Evolutionary conservation across 2,329 filamentous ascomycete genomes (phyloP).

Genomic region (Penicillium sp.): DNA sequence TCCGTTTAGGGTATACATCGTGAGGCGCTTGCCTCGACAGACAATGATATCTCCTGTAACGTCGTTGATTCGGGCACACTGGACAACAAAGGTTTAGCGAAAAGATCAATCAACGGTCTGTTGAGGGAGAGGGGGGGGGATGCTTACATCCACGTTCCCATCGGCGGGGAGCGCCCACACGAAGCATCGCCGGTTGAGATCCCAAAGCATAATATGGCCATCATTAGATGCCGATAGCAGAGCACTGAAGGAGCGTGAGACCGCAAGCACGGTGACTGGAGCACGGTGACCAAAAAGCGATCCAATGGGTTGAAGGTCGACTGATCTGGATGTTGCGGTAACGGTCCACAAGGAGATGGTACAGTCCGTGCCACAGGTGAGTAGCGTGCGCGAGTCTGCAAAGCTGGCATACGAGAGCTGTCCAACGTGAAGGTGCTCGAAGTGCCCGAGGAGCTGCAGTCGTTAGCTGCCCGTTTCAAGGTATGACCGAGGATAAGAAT

Average conservation of each 20-base stretch:
- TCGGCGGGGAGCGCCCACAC: conserved; percentile 67
- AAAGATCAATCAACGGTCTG: neutral
- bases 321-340: conserved; percentile 61
- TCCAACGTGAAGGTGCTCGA: conserved; percentile 89
- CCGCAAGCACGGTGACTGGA: conserved; percentile 75
- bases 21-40: conserved; percentile 70
- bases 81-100: conserved; percentile 34
- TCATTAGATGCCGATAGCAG: conserved; percentile 80
- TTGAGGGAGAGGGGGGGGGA: neutral
- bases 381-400: conserved; percentile 82
- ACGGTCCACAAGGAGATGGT: conserved; percentile 83
- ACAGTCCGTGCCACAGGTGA: conserved; percentile 90
- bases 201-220: conserved; percentile 85
- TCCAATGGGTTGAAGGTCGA: conserved; percentile 74
- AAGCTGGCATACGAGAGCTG: conserved; percentile 81
- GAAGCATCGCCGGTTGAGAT: conserved; percentile 85
- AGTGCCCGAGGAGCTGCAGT: conserved; percentile 67
- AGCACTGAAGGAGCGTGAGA: conserved; percentile 83
- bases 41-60: conserved; percentile 86
- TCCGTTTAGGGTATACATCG: conserved; percentile 86
- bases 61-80: conserved; percentile 85
- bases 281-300: conserved; percentile 88
- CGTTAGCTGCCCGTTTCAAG: neutral
- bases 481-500: neutral
- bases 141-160: conserved; percentile 50